Conservation (phyloP, 2,329 filamentous ascomycete species). For the Parastagonospora avenae region DNA sequence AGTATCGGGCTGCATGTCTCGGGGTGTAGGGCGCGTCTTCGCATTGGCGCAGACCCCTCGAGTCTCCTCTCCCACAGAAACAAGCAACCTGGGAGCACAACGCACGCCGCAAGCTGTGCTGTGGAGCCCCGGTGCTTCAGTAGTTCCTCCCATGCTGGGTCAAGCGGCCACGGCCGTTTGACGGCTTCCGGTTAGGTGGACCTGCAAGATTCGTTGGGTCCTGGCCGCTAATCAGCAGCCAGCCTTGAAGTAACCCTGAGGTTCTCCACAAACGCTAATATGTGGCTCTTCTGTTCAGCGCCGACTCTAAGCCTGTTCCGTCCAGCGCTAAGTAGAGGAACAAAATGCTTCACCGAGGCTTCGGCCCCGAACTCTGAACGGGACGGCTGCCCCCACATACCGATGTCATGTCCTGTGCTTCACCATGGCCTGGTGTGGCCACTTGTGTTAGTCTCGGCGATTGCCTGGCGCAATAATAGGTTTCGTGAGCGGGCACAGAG, state of each 20-base stretch:
- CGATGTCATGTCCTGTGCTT: neutral
- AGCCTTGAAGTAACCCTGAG: slow-evolving; percentile 3
- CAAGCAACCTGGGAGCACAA: slow-evolving; percentile 11
- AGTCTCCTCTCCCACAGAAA: slow-evolving; percentile 4
- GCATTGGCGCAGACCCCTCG: slow-evolving; percentile 24
- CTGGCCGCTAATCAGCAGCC: neutral
- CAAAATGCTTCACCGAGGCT: slow-evolving; percentile 3
- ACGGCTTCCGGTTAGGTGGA: slow-evolving; percentile 6
- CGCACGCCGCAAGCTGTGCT: slow-evolving; percentile 13
- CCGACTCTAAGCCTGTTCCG: slow-evolving; percentile 9
- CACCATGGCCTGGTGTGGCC: neutral
- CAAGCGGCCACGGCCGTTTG: slow-evolving; percentile 8
- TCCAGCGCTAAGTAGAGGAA: slow-evolving; percentile 4
- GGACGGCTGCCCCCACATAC: neutral
- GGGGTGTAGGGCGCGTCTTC: slow-evolving; percentile 14
- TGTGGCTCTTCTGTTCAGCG: slow-evolving; percentile 14
- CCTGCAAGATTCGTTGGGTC: slow-evolving; percentile 1
- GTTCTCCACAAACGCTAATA: slow-evolving; percentile 24
- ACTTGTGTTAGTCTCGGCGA: neutral
- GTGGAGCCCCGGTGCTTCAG: slow-evolving; percentile 11
- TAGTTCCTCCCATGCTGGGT: slow-evolving; percentile 1
- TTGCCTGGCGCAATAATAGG: neutral
- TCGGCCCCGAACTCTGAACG: neutral
- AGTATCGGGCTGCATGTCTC: slow-evolving; percentile 15
- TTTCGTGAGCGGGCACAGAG: neutral